Evolutionary conservation across 768 basidiomycete genomes (phyloP), one percentile per base, ranked within the genome.

Genomic region (Naganishia antarctica): DNA sequence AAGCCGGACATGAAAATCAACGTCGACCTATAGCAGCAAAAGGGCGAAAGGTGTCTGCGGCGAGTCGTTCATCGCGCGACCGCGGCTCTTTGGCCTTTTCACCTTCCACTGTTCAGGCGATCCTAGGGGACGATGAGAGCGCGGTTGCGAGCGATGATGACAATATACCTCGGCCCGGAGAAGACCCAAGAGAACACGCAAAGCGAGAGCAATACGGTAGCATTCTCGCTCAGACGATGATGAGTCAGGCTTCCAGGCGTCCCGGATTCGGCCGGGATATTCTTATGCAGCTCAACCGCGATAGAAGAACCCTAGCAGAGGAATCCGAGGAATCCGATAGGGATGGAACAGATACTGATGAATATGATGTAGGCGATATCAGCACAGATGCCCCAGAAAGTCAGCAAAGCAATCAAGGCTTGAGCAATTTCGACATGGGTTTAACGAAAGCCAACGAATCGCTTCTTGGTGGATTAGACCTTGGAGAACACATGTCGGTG

Each of bases 401-500:
- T 57, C 53, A 57, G 37, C 53, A 57, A 25, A 57, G 53, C 13
- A 57, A 37, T 41, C 53, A 32, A 37, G 53, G 53, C 15, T 23
- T 57, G 16, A 25, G 53, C 8, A 57, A 37, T 41, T 57, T 57
- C 23, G 53, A 57, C 4, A 57, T 57, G 53, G 53, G 53, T 40
- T 40, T 57, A 34, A 57, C 53, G 5, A 57, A 57, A 26, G 53
- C 53, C 3, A 34, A 57, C 32, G 53, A 57, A 16, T 57, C 53
- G 5, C 18, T 57, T 18, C 53, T 57, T 37, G 53, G 53, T 3
- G 53, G 59, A 4, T 45, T 60, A 9, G 43, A 60, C 28, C 28
- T 15, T 32, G 67, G 40, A 67, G 68, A 4, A n/a, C 71, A 25
- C 68, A 70, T 28, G 57, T 64, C 26, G 45, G 32, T 37, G 16